A percentile compares a stretch with the other conserved stretches of the same genome.
Evolutionary conservation across 768 basidiomycete species (phyloP).

Genomic region (Dioszegia hungarica): DNA sequence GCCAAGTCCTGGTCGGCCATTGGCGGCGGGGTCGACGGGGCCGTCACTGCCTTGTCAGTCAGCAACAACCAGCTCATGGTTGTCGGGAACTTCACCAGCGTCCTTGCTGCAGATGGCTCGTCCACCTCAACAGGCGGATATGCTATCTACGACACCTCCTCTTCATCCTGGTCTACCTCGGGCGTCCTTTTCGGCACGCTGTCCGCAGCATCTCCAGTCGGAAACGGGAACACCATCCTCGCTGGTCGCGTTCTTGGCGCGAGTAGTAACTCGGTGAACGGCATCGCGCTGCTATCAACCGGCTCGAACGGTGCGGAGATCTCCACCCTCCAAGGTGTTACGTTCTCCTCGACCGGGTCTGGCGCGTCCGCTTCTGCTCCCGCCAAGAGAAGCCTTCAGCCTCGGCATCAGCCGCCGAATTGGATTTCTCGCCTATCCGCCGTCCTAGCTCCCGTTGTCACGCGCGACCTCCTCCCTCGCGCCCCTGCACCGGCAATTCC

Average conservation of each 20-base stretch:
- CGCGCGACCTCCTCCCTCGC: slow-evolving; percentile 34
- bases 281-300: slow-evolving; percentile 69
- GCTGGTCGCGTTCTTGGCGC: slow-evolving; percentile 35
- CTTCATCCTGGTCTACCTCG: slow-evolving; percentile 65
- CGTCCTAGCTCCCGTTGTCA: slow-evolving; percentile 26
- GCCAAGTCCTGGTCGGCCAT: slow-evolving; percentile 65
- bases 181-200: slow-evolving; percentile 57
- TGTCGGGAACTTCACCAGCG: slow-evolving; percentile 69
- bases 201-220: slow-evolving; percentile 21
- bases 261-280: slow-evolving; percentile 63
- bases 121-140: slow-evolving; percentile 57
- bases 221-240: slow-evolving; percentile 58
- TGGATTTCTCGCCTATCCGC: slow-evolving; percentile 11
- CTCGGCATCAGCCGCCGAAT: slow-evolving; percentile 1
- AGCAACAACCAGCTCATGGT: slow-evolving; percentile 56
- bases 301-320: slow-evolving; percentile 53
- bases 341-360: slow-evolving; percentile 56
- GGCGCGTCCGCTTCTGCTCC: slow-evolving; percentile 40
- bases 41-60: slow-evolving; percentile 59
- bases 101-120: slow-evolving; percentile 47
- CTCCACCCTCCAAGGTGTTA: slow-evolving; percentile 62
- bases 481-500: slow-evolving; percentile 63
- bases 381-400: slow-evolving; percentile 16
- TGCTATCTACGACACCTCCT: slow-evolving; percentile 66
- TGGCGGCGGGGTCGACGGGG: slow-evolving; percentile 69